These are phyloP conservation scores for Cercis canadensis DNA, from an alignment of 306 rosid species.

Conservation along the genomic window DNA sequence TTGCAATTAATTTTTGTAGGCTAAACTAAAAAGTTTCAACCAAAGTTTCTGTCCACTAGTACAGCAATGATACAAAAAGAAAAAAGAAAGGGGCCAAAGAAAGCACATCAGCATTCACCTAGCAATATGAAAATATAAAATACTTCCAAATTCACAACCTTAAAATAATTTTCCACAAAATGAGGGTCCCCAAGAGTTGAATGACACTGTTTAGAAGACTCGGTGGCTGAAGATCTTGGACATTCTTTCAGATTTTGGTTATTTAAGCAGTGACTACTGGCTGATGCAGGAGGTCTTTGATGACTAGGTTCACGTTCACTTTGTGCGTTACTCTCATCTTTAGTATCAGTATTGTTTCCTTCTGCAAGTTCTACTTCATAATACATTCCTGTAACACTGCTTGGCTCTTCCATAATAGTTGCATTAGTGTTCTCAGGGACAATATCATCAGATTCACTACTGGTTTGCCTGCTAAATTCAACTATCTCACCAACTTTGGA, in stretches of 20 bases:
- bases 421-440: slow-evolving; percentile 42
- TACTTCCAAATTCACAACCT: slow-evolving; percentile 58
- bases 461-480: slow-evolving; percentile 36
- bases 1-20: slow-evolving; percentile 19
- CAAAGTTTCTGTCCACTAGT: slow-evolving; percentile 1
- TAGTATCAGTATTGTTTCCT: slow-evolving; percentile 42
- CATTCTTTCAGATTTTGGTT: slow-evolving; percentile 41
- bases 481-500: slow-evolving; percentile 42
- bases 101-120: slow-evolving; percentile 24
- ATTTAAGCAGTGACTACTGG: slow-evolving; percentile 40
- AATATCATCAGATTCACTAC: slow-evolving; percentile 45
- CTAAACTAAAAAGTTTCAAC: neutral
- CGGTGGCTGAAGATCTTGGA: slow-evolving; percentile 45
- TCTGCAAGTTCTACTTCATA: slow-evolving; percentile 42
- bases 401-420: slow-evolving; percentile 39
- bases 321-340: slow-evolving; percentile 40
- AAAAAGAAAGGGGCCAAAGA: slow-evolving; percentile 17
- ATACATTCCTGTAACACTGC: slow-evolving; percentile 42
- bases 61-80: slow-evolving; percentile 7
- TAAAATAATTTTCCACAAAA: slow-evolving; percentile 93
- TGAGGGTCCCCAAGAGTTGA: slow-evolving; percentile 77
- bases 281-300: slow-evolving; percentile 51
- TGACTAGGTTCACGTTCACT: slow-evolving; percentile 47
- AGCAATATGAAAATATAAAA: slow-evolving; percentile 11
- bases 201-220: slow-evolving; percentile 62